A percentile compares a stretch with the other conserved stretches of the same genome.
These are phyloP conservation scores for Metarhizium brunneum DNA, from an alignment of 2,329 filamentous ascomycete genomes.

Conservation along the genomic window DNA sequence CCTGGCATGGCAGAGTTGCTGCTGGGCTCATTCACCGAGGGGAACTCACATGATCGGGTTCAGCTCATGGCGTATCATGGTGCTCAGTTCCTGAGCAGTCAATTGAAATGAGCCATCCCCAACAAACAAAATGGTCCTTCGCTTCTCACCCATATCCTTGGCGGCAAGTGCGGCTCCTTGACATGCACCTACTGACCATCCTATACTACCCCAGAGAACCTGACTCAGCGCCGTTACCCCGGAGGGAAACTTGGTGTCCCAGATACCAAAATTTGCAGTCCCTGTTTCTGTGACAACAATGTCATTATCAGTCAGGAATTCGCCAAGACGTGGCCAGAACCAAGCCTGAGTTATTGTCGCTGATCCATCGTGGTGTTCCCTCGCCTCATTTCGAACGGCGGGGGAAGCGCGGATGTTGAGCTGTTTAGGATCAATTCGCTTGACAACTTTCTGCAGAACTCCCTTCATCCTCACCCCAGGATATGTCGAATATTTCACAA, in stretches of 20 bases:
- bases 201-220: constrained; percentile 62
- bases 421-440: constrained; percentile 45
- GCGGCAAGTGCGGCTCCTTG: constrained; percentile 65
- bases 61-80: constrained; percentile 67
- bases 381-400: constrained; percentile 41
- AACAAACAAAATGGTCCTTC: constrained; percentile 75
- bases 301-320: constrained; percentile 64
- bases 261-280: constrained; percentile 81
- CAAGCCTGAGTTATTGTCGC: constrained; percentile 56
- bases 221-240: constrained; percentile 75
- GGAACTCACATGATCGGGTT: constrained; percentile 62
- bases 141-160: constrained; percentile 49
- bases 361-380: constrained; percentile 28
- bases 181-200: constrained; percentile 49
- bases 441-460: constrained; percentile 62
- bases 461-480: constrained; percentile 69
- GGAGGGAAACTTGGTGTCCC: constrained; percentile 70
- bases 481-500: constrained; percentile 71
- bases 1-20: not conserved
- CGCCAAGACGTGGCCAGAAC: constrained; percentile 69
- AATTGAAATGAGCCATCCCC: constrained; percentile 83
- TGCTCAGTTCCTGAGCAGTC: constrained; percentile 74
- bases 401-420: constrained; percentile 48
- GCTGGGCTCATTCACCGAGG: not conserved
- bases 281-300: constrained; percentile 82